A percentile compares a stretch with the other conserved stretches of the same genome.
These are phyloP conservation scores for Glomus cerebriforme DNA, from an alignment of 192 early-diverging fungal genomes.

Conservation along the genomic window DNA sequence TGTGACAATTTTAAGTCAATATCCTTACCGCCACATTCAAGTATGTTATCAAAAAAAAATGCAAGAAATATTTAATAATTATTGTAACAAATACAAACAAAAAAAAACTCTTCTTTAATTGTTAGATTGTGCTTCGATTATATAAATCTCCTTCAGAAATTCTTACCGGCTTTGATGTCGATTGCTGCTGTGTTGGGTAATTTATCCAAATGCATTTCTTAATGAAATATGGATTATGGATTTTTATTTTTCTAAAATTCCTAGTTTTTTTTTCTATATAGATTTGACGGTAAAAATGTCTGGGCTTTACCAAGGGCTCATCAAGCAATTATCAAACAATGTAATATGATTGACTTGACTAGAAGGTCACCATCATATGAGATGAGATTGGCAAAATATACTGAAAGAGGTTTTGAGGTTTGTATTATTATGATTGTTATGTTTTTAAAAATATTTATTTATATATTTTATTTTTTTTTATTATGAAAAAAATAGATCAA, in stretches of 20 bases:
- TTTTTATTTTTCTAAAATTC: no score
- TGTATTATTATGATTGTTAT: neutral
- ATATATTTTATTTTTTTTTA: neutral
- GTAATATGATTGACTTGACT: constrained; percentile 5
- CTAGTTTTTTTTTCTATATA: no score
- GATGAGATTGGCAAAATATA: constrained; percentile 16
- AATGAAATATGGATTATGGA: no score
- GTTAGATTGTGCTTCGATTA: constrained; percentile 4
- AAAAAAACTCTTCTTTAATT: neutral
- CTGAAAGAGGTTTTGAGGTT: constrained; percentile 18
- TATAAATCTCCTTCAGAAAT: constrained; percentile 12
- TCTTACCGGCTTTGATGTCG: constrained; percentile 15
- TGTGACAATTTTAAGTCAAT: constrained; percentile 17
- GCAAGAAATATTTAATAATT: no score
- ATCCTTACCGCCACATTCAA: constrained; percentile 25
- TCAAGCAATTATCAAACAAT: constrained; percentile 15
- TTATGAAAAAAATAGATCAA: neutral
- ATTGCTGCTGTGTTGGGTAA: constrained; percentile 15
- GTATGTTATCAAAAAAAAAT: neutral
- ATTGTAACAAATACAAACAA: no score
- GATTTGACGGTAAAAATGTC: constrained; percentile 15
- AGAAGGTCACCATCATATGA: constrained; percentile 9
- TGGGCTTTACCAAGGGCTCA: constrained; percentile 14
- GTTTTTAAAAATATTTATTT: neutral
- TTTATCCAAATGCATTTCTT: no score